Percentiles rank a stretch among this genome's conserved stretches.
Conservation (phyloP, 1,139 yeast species). For the Debaryomyces sp. region DNA sequence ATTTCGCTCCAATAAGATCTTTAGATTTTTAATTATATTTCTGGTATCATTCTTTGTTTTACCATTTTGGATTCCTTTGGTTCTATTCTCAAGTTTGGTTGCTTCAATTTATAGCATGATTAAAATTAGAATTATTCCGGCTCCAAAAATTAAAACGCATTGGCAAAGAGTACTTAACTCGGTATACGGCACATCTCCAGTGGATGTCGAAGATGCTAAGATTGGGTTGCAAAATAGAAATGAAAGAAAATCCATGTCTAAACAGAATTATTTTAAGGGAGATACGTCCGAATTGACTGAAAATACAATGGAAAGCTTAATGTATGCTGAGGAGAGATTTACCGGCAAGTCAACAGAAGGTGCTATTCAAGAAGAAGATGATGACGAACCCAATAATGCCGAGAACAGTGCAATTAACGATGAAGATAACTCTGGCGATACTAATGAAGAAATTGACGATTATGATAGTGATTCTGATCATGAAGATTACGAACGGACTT, state of each 20-base stretch:
- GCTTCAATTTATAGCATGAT: constrained; percentile 41
- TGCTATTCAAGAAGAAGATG: constrained; percentile 10
- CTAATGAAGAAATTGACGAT: constrained; percentile 9
- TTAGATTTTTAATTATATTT: constrained; percentile 33
- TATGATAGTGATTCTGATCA: constrained; percentile 18
- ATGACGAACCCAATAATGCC: constrained; percentile 18
- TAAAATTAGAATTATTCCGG: constrained; percentile 28
- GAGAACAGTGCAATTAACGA: not conserved
- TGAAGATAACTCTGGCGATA: constrained; percentile 13
- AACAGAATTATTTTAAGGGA: constrained; percentile 45
- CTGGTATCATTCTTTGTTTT: constrained; percentile 37
- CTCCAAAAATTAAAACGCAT: constrained; percentile 30
- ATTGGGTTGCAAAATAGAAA: constrained; percentile 36
- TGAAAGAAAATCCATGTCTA: constrained; percentile 27
- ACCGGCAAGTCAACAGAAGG: constrained; percentile 18
- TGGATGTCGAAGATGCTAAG: constrained; percentile 36
- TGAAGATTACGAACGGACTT: constrained; percentile 13
- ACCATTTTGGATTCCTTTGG: constrained; percentile 58
- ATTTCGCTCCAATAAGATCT: constrained; percentile 30
- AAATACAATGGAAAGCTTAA: constrained; percentile 39
- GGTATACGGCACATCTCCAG: constrained; percentile 35
- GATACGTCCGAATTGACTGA: constrained; percentile 45
- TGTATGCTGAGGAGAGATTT: constrained; percentile 41
- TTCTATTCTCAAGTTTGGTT: constrained; percentile 42
- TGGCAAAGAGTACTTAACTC: constrained; percentile 38